These are phyloP conservation scores for Phellinidium pouzarii DNA, from an alignment of 1,284 basidiomycete species.

Conservation along the genomic window DNA sequence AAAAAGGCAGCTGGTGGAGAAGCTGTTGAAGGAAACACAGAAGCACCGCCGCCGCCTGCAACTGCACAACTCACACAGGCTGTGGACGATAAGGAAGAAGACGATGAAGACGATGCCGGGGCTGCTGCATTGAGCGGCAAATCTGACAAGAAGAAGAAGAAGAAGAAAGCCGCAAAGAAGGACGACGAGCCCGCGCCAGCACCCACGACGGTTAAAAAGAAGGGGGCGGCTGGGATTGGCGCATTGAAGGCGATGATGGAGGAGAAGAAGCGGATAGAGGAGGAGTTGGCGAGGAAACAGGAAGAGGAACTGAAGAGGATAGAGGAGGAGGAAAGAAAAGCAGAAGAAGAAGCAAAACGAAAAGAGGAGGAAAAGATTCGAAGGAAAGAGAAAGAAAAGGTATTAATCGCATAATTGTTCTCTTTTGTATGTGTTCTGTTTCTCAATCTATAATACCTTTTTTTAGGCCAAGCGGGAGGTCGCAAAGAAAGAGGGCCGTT, in stretches of 20 bases:
- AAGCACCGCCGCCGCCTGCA: conserved; percentile 20
- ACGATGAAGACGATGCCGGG: conserved; percentile 51
- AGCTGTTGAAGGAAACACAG: conserved; percentile 28
- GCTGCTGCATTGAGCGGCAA: conserved; percentile 39
- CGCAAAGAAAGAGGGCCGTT: conserved; percentile 84
- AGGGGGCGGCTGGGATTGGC: conserved; percentile 59
- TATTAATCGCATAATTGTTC: conserved; percentile 38
- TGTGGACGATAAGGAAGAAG: conserved; percentile 49
- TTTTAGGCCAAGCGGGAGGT: conserved; percentile 73
- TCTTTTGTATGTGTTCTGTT: conserved; percentile 12
- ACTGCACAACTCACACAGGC: conserved; percentile 25
- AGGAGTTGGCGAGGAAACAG: conserved; percentile 60
- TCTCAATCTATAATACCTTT: conserved; percentile 5
- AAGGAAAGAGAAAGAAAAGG: conserved; percentile 83
- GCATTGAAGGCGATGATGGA: conserved; percentile 82
- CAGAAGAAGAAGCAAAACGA: conserved; percentile 69
- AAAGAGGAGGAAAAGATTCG: conserved; percentile 81
- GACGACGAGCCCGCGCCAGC: conserved; percentile 57
- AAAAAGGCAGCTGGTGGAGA: conserved; percentile 58
- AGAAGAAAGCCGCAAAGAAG: conserved; percentile 82
- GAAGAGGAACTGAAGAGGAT: conserved; percentile 75
- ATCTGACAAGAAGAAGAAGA: conserved; percentile 78
- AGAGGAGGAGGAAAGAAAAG: conserved; percentile 77
- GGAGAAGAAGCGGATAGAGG: conserved; percentile 81
- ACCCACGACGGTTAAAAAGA: conserved; percentile 54